phyloP scores from a whole-genome alignment of 1,139 yeast species.

The Pichia sp. region DNA sequence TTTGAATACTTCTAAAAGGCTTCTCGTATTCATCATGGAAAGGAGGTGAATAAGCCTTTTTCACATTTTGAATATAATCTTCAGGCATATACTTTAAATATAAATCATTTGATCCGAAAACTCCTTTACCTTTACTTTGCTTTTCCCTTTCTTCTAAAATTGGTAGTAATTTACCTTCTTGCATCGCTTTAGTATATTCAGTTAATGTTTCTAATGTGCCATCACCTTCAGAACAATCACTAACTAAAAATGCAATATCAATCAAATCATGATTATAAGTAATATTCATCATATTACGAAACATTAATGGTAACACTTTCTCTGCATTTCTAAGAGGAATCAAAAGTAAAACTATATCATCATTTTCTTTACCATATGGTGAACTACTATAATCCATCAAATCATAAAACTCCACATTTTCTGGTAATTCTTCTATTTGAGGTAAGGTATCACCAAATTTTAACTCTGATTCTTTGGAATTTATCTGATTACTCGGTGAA shows the following conservation, averaged over 20 bases:
- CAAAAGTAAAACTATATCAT: constrained; percentile 62
- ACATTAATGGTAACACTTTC: constrained; percentile 71
- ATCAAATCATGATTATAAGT: constrained; percentile 77
- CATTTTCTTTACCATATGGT: constrained; percentile 44
- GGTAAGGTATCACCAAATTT: constrained; percentile 11
- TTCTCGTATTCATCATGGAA: constrained; percentile 55
- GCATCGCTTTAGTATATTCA: constrained; percentile 59
- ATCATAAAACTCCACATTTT: constrained; percentile 51
- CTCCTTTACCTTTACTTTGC: constrained; percentile 26
- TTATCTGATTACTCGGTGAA: background rate
- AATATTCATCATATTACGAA: constrained; percentile 76
- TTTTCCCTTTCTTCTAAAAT: constrained; percentile 33
- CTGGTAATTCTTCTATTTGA: constrained; percentile 11
- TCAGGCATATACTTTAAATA: constrained; percentile 65
- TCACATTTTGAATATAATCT: constrained; percentile 50
- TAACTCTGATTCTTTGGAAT: constrained; percentile 1
- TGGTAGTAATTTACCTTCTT: constrained; percentile 58
- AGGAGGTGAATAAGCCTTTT: constrained; percentile 54
- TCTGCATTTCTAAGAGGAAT: constrained; percentile 83
- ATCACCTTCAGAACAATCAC: constrained; percentile 76
- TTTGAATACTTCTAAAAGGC: constrained; percentile 72
- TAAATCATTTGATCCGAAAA: constrained; percentile 51
- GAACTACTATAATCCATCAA: constrained; percentile 51
- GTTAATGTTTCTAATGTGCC: constrained; percentile 61
- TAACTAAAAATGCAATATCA: constrained; percentile 78